phyloP scores from a whole-genome alignment of 2,329 filamentous ascomycete genomes.

The Cladophialophora chaetospira region DNA sequence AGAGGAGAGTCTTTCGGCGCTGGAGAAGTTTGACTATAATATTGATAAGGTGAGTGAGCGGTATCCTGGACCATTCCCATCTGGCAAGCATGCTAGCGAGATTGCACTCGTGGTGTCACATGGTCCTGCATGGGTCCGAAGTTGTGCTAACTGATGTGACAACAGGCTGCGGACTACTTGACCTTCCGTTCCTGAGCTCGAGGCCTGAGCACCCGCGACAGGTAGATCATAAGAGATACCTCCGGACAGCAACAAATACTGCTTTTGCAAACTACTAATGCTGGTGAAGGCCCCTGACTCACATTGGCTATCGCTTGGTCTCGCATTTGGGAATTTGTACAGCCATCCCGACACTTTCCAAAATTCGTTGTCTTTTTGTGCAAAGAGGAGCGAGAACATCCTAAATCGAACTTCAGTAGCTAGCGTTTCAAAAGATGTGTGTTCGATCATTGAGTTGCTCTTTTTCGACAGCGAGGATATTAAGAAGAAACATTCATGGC shows the following conservation, averaged over 20 bases:
- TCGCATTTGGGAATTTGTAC: not conserved
- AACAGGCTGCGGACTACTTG: conserved; percentile 37
- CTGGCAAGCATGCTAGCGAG: no score
- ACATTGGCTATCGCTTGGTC: not conserved
- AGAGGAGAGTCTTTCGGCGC: conserved; percentile 70
- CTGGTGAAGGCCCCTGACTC: no score
- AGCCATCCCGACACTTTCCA: not conserved
- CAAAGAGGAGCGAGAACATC: not conserved
- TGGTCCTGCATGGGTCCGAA: not conserved
- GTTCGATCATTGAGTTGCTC: no score
- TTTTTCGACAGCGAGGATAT: no score
- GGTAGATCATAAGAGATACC: not conserved
- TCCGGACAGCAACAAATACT: no score
- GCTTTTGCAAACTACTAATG: no score
- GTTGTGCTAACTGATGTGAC: conserved; percentile 1
- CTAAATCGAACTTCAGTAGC: not conserved
- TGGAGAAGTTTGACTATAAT: conserved; percentile 96
- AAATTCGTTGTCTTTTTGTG: not conserved
- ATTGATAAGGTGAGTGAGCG: conserved; percentile 87
- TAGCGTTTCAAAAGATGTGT: not conserved
- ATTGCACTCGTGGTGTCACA: no score
- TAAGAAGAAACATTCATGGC: no score
- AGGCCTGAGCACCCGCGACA: not conserved
- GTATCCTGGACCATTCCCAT: no score
- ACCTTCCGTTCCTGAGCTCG: conserved; percentile 29